Conservation (phyloP, 2,329 filamentous ascomycete genomes). For the Ophiostoma perfectum region DNA sequence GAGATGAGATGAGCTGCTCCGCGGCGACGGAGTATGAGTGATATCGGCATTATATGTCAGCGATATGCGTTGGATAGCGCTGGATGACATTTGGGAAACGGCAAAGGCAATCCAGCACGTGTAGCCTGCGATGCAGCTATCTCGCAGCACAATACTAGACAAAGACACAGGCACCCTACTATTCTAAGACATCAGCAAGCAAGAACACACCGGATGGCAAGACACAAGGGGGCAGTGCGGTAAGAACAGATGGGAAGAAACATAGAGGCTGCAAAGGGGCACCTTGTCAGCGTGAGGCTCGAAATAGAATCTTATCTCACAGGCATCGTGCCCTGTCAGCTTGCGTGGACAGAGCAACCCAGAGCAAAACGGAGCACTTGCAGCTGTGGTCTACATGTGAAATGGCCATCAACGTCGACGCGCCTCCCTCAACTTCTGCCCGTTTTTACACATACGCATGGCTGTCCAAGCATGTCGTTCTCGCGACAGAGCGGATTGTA, state of each 20-base stretch:
- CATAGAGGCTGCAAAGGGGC: background rate
- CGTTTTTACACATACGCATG: conserved; percentile 4
- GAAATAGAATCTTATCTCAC: background rate
- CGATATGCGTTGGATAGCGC: background rate
- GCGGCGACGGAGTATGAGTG: background rate
- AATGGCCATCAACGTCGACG: background rate
- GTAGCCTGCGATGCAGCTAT: background rate
- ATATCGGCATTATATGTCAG: background rate
- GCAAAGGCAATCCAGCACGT: background rate
- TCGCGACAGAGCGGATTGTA: background rate
- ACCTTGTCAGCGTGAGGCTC: background rate
- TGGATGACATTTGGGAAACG: background rate
- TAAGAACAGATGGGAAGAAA: background rate
- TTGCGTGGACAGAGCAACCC: too few relatives aligned
- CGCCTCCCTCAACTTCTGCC: background rate
- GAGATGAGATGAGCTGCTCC: background rate
- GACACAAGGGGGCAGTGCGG: background rate
- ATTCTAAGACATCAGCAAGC: background rate
- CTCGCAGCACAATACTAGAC: too few relatives aligned
- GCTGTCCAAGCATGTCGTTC: background rate
- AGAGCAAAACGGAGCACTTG: too few relatives aligned
- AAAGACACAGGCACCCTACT: too few relatives aligned
- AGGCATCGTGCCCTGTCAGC: background rate
- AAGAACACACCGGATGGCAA: background rate
- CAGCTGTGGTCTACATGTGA: too few relatives aligned